Base-by-base conservation (phyloP, 441 rosid species). In the Syzygium syzygioides region DNA sequence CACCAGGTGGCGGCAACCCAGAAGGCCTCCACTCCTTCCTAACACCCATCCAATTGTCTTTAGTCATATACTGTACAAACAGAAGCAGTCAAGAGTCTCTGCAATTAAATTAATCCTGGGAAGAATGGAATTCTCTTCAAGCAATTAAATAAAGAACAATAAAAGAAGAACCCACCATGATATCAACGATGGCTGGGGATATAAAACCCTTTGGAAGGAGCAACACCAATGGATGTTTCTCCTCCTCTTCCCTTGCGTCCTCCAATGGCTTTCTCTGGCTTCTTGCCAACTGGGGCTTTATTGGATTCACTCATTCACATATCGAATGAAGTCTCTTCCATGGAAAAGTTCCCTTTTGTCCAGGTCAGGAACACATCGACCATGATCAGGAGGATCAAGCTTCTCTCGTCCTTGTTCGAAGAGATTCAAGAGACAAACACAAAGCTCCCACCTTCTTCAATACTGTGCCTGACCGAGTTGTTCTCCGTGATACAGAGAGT, bases 1-100 rank as follows among this genome's bases (percentile, higher is more conserved):
- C 89, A 91, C 96, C 98, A 95, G 86, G 89, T 93, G 98, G 98
- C 94, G 91, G 95, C 92, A 79, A 53, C 92, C 91, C 56, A 89
- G 89, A 30, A 87, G 89, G 76, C 90, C 90, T 83, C 84, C 68
- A 20, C 87, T 86, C 55, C 48, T 87, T 56, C 68, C 60, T 53
- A 66, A 71, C 60, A 87, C 14, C 87, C 52, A 88, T 79, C 87
- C 28, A 26, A 30, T 91, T 91, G 94, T 90, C 92, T 87, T 80
- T 85, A 86, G 30, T 66, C 68, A 52, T 14, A 68, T 60, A 71
- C 86, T 86, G 90, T 66, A 79, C 94, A 91, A 88, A 87, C 55
- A 88, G 94, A 92, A 93, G 85, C 86, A 64, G 95, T 90, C 92
- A 94, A 92, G 88, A 88, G n/a, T 89, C 17, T 85, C 86, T 89